These are phyloP conservation scores for Alternaria dauci DNA, from an alignment of 2,329 filamentous ascomycete species.

Conservation along the genomic window DNA sequence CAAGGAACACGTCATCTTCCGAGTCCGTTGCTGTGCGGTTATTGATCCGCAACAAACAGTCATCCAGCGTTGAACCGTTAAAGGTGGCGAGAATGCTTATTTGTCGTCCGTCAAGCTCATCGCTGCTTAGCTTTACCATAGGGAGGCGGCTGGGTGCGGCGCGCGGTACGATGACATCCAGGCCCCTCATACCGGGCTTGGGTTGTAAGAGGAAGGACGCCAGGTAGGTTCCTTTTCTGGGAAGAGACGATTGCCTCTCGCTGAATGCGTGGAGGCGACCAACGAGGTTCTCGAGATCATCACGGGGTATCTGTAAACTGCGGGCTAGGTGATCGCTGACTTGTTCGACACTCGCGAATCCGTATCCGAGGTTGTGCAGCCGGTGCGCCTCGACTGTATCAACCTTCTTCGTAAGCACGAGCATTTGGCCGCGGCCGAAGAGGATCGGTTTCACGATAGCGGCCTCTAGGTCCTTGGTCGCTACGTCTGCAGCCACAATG, in stretches of 20 bases:
- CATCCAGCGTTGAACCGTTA: slow-evolving; percentile 39
- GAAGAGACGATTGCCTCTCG: slow-evolving; percentile 54
- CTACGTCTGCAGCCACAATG: slow-evolving; percentile 37
- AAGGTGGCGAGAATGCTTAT: slow-evolving; percentile 33
- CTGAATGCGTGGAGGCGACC: slow-evolving; percentile 69
- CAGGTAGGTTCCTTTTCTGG: slow-evolving; percentile 53
- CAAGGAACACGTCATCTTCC: slow-evolving; percentile 37
- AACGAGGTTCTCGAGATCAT: slow-evolving; percentile 69
- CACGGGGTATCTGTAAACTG: slow-evolving; percentile 75
- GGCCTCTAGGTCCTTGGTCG: slow-evolving; percentile 51
- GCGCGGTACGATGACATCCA: slow-evolving; percentile 56
- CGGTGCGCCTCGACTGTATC: slow-evolving; percentile 67
- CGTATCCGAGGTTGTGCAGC: slow-evolving; percentile 75
- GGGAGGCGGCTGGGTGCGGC: slow-evolving; percentile 54
- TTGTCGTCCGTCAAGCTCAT: slow-evolving; percentile 39
- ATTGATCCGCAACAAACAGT: slow-evolving; percentile 46
- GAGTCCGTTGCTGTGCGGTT: slow-evolving; percentile 25
- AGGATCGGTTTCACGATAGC: slow-evolving; percentile 46
- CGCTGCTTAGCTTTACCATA: slow-evolving; percentile 52
- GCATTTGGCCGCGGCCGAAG: slow-evolving; percentile 76
- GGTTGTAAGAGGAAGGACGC: slow-evolving; percentile 53
- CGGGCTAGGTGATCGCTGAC: slow-evolving; percentile 73
- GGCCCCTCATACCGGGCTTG: slow-evolving; percentile 49
- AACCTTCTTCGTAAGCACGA: slow-evolving; percentile 78
- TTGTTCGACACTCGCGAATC: slow-evolving; percentile 70